These are phyloP conservation scores for Rhizopus microsporus DNA, from an alignment of 371 early-diverging fungal genomes.

Conservation along the genomic window DNA sequence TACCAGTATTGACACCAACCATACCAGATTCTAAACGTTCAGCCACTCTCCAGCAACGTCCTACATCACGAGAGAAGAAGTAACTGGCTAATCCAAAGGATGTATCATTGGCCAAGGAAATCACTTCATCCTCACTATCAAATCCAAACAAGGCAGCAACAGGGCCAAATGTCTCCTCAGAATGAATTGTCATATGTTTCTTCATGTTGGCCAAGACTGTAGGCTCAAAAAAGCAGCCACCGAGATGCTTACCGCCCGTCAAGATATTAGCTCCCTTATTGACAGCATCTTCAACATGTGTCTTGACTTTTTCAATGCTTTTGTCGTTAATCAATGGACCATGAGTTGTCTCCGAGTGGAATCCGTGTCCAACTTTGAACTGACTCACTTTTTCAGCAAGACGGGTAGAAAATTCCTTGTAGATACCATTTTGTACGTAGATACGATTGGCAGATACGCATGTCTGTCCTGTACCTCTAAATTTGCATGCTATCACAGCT, in stretches of 20 bases:
- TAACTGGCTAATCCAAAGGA: constrained; percentile 83
- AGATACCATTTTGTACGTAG: constrained; percentile 77
- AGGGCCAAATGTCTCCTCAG: constrained; percentile 84
- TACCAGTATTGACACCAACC: constrained; percentile 87
- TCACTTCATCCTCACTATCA: constrained; percentile 68
- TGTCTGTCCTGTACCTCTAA: constrained; percentile 86
- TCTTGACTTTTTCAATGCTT: constrained; percentile 70
- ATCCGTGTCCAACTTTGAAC: constrained; percentile 76
- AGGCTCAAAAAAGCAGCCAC: constrained; percentile 73
- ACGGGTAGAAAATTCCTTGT: constrained; percentile 65
- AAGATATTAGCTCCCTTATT: constrained; percentile 66
- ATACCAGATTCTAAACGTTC: constrained; percentile 85
- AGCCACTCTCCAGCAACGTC: constrained; percentile 78
- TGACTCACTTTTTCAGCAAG: constrained; percentile 57
- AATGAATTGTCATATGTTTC: constrained; percentile 59
- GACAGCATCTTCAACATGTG: constrained; percentile 73
- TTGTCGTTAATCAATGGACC: constrained; percentile 81
- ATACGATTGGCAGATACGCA: constrained; percentile 88
- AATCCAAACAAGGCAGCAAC: constrained; percentile 74
- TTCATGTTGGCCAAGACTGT: constrained; percentile 69
- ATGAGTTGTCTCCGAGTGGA: constrained; percentile 48
- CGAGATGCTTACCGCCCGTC: constrained; percentile 56
- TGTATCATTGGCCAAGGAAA: constrained; percentile 73
- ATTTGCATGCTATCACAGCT: constrained; percentile 72
- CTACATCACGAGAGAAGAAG: constrained; percentile 76